Conservation (phyloP, 495 filamentous ascomycete species). For the Penicillium cosmopolitanum region DNA sequence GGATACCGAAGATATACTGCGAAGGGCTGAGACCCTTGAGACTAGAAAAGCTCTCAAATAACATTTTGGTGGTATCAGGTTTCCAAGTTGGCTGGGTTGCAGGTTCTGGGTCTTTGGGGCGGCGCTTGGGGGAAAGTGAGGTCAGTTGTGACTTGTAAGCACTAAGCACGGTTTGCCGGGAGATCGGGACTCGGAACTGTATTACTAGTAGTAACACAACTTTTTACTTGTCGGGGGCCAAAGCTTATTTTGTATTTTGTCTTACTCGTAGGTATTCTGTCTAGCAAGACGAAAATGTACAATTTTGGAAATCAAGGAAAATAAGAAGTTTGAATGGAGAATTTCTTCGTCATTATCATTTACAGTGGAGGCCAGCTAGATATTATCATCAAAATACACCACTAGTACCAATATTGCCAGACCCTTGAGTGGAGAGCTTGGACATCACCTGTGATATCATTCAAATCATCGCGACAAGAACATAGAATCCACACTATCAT, state of each 20-base stretch:
- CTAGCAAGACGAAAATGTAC: no score
- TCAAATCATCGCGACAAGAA: conserved; percentile 22
- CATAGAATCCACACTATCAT: conserved; percentile 30
- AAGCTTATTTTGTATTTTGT: no score
- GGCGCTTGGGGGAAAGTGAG: no score
- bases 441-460: background rate
- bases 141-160: background rate
- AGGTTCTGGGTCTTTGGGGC: no score
- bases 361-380: background rate
- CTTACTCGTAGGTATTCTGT: no score
- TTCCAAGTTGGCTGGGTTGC: no score
- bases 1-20: conserved; percentile 30
- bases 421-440: background rate
- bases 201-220: no score
- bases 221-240: no score
- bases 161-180: background rate
- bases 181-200: no score
- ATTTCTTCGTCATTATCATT: background rate
- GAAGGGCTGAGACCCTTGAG: conserved; percentile 6
- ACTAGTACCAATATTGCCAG: background rate
- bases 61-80: background rate
- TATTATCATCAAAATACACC: background rate
- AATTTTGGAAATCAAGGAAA: no score
- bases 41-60: background rate
- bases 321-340: background rate